Base-by-base conservation (phyloP, 1,139 yeast species). In the Nakaseomyces bracarensis region DNA sequence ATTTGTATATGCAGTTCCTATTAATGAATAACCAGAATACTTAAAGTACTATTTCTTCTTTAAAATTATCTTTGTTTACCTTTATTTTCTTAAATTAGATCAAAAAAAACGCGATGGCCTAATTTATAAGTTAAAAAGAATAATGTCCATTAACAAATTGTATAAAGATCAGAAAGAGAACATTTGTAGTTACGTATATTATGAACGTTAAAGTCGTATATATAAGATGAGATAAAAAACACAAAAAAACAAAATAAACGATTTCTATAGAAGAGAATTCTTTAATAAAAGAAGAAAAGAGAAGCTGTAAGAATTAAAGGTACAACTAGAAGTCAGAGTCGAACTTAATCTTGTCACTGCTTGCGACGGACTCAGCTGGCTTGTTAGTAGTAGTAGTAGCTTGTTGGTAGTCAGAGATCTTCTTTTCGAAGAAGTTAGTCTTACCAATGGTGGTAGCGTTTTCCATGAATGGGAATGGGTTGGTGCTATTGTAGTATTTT, bases 391-490 rank as follows among this genome's bases (percentile, higher is more conserved):
- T 96, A 70, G 96, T 21, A 26, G 36, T 96, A 44, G 96, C 96
- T 72, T 89, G 89, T 71, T 91, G 96, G 71, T 93, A 93, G 68
- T 93, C 99, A 47, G 95, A 83, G 49, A 91, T 98, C 69, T 97
- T 83, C 78, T 91, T 91, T 75, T 91, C 99, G 63, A 91, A 91
- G 77, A 93, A 91, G 73, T 91, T 91, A 56, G 98, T 89, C 77
- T 91, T 91, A 67, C 98, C 98, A 46, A 96, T 93, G 57, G 91
- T 77, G 19, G 97, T 87, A 59, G 87, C 87, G 72, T 87, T 87
- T 71, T 91, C 99, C 98, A 91, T 91, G 64, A 89, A 91, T 67
- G 89, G 97, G 66, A 91, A 91, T 65, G 99, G 99, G 66, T 91
- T 93, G 49, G 83, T 70, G 48, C 75, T 91, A 61, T 86, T 85